These are phyloP conservation scores for Coniella lustricola DNA, from an alignment of 2,329 filamentous ascomycete genomes.

Conservation along the genomic window DNA sequence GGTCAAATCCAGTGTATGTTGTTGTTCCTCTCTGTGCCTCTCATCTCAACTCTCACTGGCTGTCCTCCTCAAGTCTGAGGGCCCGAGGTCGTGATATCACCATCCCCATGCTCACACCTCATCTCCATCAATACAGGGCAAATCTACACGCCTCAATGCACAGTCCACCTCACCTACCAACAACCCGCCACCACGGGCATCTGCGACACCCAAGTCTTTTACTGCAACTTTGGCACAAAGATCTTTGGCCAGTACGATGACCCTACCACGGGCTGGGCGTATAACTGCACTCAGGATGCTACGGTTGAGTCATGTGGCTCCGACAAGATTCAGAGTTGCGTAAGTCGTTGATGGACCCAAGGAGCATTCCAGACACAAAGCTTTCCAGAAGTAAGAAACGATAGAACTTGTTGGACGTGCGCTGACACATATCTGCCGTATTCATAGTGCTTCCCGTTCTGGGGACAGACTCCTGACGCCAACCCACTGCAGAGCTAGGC, in stretches of 20 bases:
- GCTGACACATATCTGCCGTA: too few species aligned
- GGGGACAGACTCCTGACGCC: neutral
- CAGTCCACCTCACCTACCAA: neutral
- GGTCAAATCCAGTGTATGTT: neutral
- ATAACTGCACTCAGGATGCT: neutral
- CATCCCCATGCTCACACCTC: neutral
- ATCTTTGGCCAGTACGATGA: conserved; percentile 3
- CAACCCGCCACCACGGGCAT: neutral
- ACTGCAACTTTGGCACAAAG: conserved; percentile 3
- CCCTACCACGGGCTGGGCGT: conserved; percentile 1
- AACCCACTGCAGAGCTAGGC: neutral
- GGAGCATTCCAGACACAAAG: neutral
- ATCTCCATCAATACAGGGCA: neutral
- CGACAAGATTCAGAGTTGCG: neutral
- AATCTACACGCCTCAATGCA: conserved; percentile 1
- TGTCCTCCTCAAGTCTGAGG: neutral
- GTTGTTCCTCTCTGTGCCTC: too few species aligned
- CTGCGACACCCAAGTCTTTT: conserved; percentile 2
- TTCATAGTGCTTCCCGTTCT: neutral
- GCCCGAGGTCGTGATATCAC: neutral
- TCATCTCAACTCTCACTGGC: too few species aligned
- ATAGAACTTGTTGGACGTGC: too few species aligned
- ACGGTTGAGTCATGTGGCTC: neutral
- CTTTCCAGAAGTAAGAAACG: neutral
- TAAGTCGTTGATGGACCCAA: too few species aligned